Percentiles rank a stretch among this genome's conserved stretches.
Evolutionary conservation across 2,329 filamentous ascomycete species (phyloP).

Genomic region (Diplocarpon mali): DNA sequence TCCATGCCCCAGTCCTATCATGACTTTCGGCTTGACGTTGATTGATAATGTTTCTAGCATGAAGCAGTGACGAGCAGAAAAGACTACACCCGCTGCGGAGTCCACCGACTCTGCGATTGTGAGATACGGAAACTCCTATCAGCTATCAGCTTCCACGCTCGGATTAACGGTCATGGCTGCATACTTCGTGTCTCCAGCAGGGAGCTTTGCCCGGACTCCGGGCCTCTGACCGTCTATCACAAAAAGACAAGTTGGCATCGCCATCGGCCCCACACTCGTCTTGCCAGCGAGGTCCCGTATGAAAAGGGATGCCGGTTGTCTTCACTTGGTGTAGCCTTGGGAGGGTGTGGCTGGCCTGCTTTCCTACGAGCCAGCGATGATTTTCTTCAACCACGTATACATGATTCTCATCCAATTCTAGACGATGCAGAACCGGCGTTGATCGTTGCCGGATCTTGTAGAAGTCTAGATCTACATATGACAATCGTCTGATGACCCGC

Average conservation of each 20-base stretch:
- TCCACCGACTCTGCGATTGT: slow-evolving; percentile 38
- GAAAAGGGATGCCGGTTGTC: slow-evolving; percentile 43
- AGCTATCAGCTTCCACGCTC: not conserved
- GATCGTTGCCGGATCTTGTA: slow-evolving; percentile 42
- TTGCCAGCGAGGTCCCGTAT: slow-evolving; percentile 39
- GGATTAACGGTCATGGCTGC: not conserved
- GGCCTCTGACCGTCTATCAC: slow-evolving; percentile 10
- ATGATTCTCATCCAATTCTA: slow-evolving; percentile 36
- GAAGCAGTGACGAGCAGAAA: slow-evolving; percentile 37
- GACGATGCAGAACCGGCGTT: slow-evolving; percentile 36
- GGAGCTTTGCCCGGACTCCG: slow-evolving; percentile 30
- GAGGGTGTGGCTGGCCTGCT: slow-evolving; percentile 32
- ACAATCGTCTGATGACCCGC: slow-evolving; percentile 37
- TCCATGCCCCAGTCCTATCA: too few relatives aligned
- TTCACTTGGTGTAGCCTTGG: slow-evolving; percentile 36
- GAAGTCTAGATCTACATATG: slow-evolving; percentile 39
- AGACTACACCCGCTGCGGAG: slow-evolving; percentile 32
- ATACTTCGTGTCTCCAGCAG: slow-evolving; percentile 40
- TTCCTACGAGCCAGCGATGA: slow-evolving; percentile 38
- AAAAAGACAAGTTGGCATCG: slow-evolving; percentile 19
- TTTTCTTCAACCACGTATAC: slow-evolving; percentile 48
- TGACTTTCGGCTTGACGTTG: slow-evolving; percentile 30
- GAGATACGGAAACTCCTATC: slow-evolving; percentile 38
- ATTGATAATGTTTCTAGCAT: slow-evolving; percentile 36
- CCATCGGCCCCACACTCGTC: slow-evolving; percentile 33